These are phyloP conservation scores for Scenedesmus sp. DNA, from an alignment of 163 green algal genomes.

Conservation along the genomic window DNA sequence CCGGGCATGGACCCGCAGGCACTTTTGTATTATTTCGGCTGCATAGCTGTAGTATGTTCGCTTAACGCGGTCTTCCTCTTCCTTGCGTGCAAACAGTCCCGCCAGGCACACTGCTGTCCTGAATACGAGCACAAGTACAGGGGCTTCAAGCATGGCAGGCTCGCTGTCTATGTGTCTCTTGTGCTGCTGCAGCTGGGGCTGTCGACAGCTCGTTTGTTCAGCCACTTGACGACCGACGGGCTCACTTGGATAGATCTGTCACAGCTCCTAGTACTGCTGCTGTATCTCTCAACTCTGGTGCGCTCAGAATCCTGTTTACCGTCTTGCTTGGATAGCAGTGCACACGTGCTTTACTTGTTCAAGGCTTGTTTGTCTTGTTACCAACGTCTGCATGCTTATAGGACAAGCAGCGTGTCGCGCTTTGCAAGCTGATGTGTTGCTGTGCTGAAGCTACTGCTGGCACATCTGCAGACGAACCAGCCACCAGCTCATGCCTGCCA, in stretches of 20 bases:
- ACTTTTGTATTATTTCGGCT: slow-evolving; percentile 5
- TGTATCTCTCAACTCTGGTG: slow-evolving; percentile 37
- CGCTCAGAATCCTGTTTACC: not conserved
- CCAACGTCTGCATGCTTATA: too few species aligned
- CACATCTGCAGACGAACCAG: not conserved
- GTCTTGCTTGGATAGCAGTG: not conserved
- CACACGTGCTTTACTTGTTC: not conserved
- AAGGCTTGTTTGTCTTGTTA: not conserved
- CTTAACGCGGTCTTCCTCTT: not conserved
- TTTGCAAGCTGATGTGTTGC: not conserved
- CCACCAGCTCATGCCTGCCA: not conserved
- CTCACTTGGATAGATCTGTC: slow-evolving; percentile 16
- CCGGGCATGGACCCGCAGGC: not conserved
- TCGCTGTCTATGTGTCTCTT: slow-evolving; percentile 2
- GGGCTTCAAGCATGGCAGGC: slow-evolving; percentile 23
- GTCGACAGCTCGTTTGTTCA: not conserved
- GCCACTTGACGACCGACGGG: not conserved
- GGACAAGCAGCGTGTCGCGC: not conserved
- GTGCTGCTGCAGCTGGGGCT: slow-evolving; percentile 5
- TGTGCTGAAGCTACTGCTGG: not conserved
- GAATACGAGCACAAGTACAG: slow-evolving; percentile 36
- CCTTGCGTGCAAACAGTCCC: not conserved
- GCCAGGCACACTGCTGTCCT: not conserved
- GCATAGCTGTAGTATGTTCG: not conserved
- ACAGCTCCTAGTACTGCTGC: slow-evolving; percentile 14